Evolutionary conservation across 805 yeast genomes (phyloP), one percentile per base, ranked within the genome.

Genomic region (Wickerhamomyces rabaulensis): DNA sequence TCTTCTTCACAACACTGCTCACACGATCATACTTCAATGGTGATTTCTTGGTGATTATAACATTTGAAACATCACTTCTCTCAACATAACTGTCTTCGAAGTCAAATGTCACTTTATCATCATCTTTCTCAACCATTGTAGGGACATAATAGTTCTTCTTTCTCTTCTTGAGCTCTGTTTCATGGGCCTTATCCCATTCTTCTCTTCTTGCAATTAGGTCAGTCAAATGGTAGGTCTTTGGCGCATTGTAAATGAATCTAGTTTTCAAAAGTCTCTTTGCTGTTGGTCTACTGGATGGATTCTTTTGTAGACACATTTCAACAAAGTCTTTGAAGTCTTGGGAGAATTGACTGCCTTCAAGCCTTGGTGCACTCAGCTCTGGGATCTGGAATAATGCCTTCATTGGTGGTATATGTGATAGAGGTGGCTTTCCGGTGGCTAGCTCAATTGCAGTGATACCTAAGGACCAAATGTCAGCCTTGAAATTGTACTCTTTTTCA

Each of bases 381-480:
- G 75, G 54, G 53, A 60, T 52, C 17, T 54, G 58, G 53, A 70
- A 69, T 6, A 60, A 46, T 15, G 68, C 75, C 42, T 70, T 69
- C 56, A 70, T 71, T 58, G 73, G 51, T 56, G 66, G 53, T 54
- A 57, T 83, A 47, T 89, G 95, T 51, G 96, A 82, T 59, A 90
- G 87, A 1, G 99, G 99, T n/a, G 99, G 99, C 55, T 87, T 89
- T 0, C 98, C 98, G 0, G 96, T 89, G 5, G 96, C 95, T 52
- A 92, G 80, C 66, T 94, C 99, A 67, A 83, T 94, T 6, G 91
- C 75, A 0, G 99, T 92, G 52, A 94, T 88, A 6, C 99, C 99
- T 44, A 92, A 66, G 0, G 98, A 91, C 99, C 99, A 94, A 12
- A 94, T 87, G 63, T 94, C 99, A 0, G 96, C 99, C 66, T 84